phyloP scores from a whole-genome alignment of 495 filamentous ascomycete species.

The Podospora tetraspora region DNA sequence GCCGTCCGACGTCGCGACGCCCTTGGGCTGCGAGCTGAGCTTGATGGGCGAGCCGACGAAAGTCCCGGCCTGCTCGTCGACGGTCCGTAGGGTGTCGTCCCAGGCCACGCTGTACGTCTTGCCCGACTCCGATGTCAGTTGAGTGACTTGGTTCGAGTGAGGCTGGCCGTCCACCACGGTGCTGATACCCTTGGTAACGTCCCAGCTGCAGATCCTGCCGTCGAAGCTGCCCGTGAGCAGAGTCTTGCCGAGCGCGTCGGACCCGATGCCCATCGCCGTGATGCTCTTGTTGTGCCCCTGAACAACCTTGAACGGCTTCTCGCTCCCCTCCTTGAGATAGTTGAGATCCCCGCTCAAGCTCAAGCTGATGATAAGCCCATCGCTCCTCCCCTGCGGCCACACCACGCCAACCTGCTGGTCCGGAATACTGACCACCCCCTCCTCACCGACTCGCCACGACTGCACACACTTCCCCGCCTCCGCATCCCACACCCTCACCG shows the following conservation, averaged over 20 bases:
- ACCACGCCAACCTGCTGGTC: conserved; percentile 94
- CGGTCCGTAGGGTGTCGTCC: conserved; percentile 86
- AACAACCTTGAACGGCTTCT: conserved; percentile 63
- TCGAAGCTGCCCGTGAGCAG: conserved; percentile 89
- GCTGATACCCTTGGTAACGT: conserved; percentile 60
- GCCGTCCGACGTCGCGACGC: conserved; percentile 38
- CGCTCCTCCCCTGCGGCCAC: conserved; percentile 78
- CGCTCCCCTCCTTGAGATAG: conserved; percentile 68
- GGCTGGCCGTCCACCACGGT: conserved; percentile 66
- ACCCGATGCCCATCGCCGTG: conserved; percentile 59
- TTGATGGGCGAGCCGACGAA: conserved; percentile 45
- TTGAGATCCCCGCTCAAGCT: conserved; percentile 85
- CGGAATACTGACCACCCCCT: conserved; percentile 63
- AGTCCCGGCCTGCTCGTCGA: conserved; percentile 53
- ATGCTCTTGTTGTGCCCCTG: conserved; percentile 94
- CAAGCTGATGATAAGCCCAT: conserved; percentile 83
- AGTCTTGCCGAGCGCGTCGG: conserved; percentile 48
- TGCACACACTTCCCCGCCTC: conserved; percentile 70
- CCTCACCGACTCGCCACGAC: conserved; percentile 83
- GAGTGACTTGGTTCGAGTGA: conserved; percentile 78
- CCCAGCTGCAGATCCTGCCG: conserved; percentile 78
- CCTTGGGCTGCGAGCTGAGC: conserved; percentile 48
- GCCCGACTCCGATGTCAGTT: conserved; percentile 56
- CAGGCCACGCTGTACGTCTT: conserved; percentile 81
- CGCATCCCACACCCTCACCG: conserved; percentile 83